A percentile compares a stretch with the other conserved stretches of the same genome.
Conservation (phyloP, 2,329 filamentous ascomycete genomes). For the Hypomyces perniciosus region DNA sequence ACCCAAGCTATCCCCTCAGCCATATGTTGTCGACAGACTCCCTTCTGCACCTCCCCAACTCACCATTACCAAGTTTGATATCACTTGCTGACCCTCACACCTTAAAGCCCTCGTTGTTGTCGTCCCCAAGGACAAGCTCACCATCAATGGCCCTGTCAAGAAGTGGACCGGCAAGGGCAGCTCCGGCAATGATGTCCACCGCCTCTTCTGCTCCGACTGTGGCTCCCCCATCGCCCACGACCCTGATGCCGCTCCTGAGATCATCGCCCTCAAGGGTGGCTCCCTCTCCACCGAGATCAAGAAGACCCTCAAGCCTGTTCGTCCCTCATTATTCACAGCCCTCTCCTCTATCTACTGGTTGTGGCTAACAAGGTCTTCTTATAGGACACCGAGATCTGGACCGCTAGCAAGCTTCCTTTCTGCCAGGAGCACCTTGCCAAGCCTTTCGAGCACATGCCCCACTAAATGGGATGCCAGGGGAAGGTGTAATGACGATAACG, state of each 20-base stretch:
- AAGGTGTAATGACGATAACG: background rate
- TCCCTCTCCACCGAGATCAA: conserved; percentile 58
- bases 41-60: background rate
- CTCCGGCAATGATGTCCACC: conserved; percentile 59
- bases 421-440: conserved; percentile 60
- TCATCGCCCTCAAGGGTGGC: conserved; percentile 64
- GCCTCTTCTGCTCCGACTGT: conserved; percentile 64
- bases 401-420: conserved; percentile 62
- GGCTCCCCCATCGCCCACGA: conserved; percentile 66
- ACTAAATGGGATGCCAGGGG: conserved; percentile 31
- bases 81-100: background rate
- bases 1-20: background rate
- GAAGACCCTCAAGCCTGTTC: conserved; percentile 60
- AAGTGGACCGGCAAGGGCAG: conserved; percentile 54
- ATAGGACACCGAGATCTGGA: conserved; percentile 65
- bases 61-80: background rate
- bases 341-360: background rate
- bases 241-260: conserved; percentile 62
- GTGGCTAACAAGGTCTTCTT: conserved; percentile 6
- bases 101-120: conserved; percentile 58
- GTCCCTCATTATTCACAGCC: conserved; percentile 18
- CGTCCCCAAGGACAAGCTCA: conserved; percentile 60
- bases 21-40: background rate
- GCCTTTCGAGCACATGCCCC: conserved; percentile 58
- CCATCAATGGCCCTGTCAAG: conserved; percentile 58